Percentiles rank a stretch among this genome's conserved stretches.
These are phyloP conservation scores for Debaryomycetaceae sp. DNA, from an alignment of 1,139 yeast genomes.

Conservation along the genomic window DNA sequence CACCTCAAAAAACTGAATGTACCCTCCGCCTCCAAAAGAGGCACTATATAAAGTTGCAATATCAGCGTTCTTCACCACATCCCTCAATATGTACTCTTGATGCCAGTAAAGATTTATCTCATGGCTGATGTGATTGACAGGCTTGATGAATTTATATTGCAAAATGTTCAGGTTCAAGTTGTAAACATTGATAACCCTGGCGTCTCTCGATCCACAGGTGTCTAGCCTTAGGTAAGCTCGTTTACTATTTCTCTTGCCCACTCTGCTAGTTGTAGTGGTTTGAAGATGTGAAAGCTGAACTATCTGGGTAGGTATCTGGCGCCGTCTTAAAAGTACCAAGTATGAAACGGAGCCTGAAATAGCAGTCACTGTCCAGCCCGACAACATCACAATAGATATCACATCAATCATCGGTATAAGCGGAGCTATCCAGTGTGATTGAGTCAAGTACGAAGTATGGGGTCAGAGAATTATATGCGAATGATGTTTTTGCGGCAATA, in stretches of 20 bases:
- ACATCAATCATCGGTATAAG: neutral
- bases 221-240: neutral
- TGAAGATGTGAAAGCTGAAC: neutral
- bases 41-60: conserved; percentile 7
- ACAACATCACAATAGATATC: neutral
- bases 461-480: neutral
- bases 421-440: neutral
- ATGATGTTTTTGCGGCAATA: neutral
- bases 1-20: conserved; percentile 7
- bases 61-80: neutral
- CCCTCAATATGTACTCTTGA: neutral
- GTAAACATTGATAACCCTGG: conserved; percentile 2
- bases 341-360: conserved; percentile 1
- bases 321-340: neutral
- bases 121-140: neutral
- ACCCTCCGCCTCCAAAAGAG: conserved; percentile 15
- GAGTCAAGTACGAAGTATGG: neutral
- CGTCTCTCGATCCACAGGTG: neutral
- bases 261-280: neutral
- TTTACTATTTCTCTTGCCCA: neutral
- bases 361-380: conserved; percentile 1
- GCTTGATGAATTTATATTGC: conserved; percentile 1
- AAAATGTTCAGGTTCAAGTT: conserved; percentile 1
- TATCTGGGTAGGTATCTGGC: neutral
- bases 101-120: conserved; percentile 3